Base-by-base conservation (phyloP, 2,329 filamentous ascomycete genomes). In the Arthrinium puccinioides region DNA sequence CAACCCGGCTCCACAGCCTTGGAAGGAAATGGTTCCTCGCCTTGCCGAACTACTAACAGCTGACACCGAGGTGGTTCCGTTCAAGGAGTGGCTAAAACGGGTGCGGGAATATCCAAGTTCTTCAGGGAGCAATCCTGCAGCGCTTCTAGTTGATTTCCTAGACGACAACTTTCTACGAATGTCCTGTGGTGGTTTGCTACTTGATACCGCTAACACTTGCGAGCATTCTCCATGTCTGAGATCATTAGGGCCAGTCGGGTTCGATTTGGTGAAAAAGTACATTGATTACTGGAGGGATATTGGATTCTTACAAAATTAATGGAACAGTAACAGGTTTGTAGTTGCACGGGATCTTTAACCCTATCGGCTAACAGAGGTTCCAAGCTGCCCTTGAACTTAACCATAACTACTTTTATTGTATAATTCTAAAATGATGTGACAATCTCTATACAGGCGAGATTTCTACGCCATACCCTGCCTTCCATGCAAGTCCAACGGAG, bases 151-250 rank as follows among this genome's bases (percentile, higher is more conserved):
- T 1, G 53, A 56, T 13, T 59, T 59, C 38, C 32, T 58, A 4
- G 50, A 54, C 5, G 38, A 32, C 20, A 43, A 58, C 24, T 58
- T 49, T 32, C 16, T 32, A 6, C 47, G 50, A 21, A 55, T 58
- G 52, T 50, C 46, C 1, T 56, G 53, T 26, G 56, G 54, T 8
- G 50, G 52, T 6, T 25, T 59, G 8, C 19, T 56, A 8, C 39
- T 57, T 28, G 48, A 44, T 8, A 45, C 49, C 16, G 40, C 36
- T 24, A 48, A 50, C 19, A 37, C 45, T 6, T 19, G 37, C 11
- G 41, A 52, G 38, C 47, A 54, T 27, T 53, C 47, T 8, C 21
- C 36, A 11, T 40, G 44, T 8, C 34, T 54, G 19, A 30, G 31
- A 4, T 36, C 24, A 1, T 35, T 45, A 3, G 42, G 41, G 1